A percentile compares a stretch with the other conserved stretches of the same genome.
phyloP scores from a whole-genome alignment of 2,329 filamentous ascomycete genomes.

The Aspergillus piperis region DNA sequence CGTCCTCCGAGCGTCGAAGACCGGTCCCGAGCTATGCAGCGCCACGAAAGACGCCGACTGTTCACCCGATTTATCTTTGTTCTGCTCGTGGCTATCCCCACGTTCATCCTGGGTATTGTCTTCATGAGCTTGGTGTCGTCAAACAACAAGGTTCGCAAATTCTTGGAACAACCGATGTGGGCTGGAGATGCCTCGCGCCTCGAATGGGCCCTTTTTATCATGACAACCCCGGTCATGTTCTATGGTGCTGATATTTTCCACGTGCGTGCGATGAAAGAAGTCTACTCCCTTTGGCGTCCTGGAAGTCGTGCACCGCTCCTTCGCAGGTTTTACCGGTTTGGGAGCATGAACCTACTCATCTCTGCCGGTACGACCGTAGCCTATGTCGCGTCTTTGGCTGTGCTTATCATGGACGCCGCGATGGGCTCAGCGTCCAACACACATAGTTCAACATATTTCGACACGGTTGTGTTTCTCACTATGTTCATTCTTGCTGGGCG shows the following conservation, averaged over 20 bases:
- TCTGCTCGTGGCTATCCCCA: conserved; percentile 71
- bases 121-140: conserved; percentile 80
- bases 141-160: conserved; percentile 60
- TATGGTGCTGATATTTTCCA: conserved; percentile 87
- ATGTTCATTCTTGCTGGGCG: conserved; percentile 74
- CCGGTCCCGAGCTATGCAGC: conserved; percentile 70
- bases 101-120: conserved; percentile 83
- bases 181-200: conserved; percentile 70
- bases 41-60: conserved; percentile 68
- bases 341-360: conserved; percentile 95
- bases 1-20: conserved; percentile 84
- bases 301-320: conserved; percentile 72
- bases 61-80: conserved; percentile 71
- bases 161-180: conserved; percentile 69
- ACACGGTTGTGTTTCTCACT: conserved; percentile 88
- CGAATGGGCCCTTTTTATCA: conserved; percentile 76
- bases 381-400: conserved; percentile 77
- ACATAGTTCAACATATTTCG: conserved; percentile 72
- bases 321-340: conserved; percentile 84
- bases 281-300: conserved; percentile 73
- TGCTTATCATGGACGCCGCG: conserved; percentile 65
- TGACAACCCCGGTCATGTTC: conserved; percentile 85
- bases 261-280: conserved; percentile 72
- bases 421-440: conserved; percentile 44
- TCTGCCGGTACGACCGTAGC: conserved; percentile 85